Evolutionary conservation across 352 stramenopile species (phyloP), one percentile per base, ranked within the genome.

Genomic region (Globisporangium lucens): DNA sequence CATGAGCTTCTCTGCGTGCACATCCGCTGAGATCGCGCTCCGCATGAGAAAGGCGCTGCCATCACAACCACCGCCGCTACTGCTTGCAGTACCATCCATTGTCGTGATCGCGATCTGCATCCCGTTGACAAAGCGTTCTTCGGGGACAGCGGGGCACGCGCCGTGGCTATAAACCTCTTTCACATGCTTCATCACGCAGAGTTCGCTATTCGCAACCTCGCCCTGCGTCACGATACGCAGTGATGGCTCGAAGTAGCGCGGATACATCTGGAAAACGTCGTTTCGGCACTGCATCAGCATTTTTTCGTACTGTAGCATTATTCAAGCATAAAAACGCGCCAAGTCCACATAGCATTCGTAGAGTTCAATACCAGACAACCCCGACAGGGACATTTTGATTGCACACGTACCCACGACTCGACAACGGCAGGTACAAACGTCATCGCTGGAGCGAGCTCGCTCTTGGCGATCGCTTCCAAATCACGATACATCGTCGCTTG

Each of bases 251-350:
- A 87, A 93, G 63, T 80, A 87, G 12, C 76, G 74, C 22, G 83
- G 70, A 68, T 93, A 93, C 43, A 91, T 72, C 35, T 79, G 83
- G 61, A 79, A 79, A 35, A 87, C 75, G 58, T 90, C 78, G 72
- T 93, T 89, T 20, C 71, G 74, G 41, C 79, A 82, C 36, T 76
- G 73, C 10, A 72, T 66, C n/a, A 84, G 35, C 68, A 75, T 76
- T 13, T 68, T 63, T 8, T 79, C 67, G 51, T 82, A 84, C 80
- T 33, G 30, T 89, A 38, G 4, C 12, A 58, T 22, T 24, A 58
- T 22, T 24, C 8, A 46, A 17, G 12, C 9, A 52, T 20, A 33
- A 20, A 4, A 17, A 7, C 41, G 6, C 29, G 30, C 9, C 52
- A 35, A 22, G 24, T 43, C n/a, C 29, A 20, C 5, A 60, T 4